phyloP scores from a whole-genome alignment of 495 filamentous ascomycete species.

The Zalerion maritima region DNA sequence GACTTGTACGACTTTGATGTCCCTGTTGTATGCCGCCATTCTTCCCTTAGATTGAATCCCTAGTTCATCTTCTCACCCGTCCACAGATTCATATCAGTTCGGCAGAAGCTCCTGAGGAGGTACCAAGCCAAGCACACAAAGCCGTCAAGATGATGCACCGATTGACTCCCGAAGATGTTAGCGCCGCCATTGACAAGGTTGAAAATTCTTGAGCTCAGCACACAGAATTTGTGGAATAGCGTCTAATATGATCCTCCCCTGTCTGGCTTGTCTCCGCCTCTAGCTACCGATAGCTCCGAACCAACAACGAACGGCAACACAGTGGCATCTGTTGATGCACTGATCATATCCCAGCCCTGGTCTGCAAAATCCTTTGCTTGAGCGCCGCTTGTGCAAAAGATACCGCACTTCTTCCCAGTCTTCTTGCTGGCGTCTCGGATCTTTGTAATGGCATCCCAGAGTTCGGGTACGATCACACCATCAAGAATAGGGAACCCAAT shows the following conservation, averaged over 20 bases:
- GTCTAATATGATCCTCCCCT: conserved; percentile 19
- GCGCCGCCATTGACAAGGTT: conserved; percentile 51
- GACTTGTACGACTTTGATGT: conserved; percentile 81
- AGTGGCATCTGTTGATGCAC: conserved; percentile 44
- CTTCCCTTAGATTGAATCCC: neutral
- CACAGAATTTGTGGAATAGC: neutral
- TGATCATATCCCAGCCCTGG: conserved; percentile 67
- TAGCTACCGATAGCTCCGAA: conserved; percentile 27
- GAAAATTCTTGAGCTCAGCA: conserved; percentile 24
- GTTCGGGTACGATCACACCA: conserved; percentile 45
- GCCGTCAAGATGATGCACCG: conserved; percentile 74
- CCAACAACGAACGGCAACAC: conserved; percentile 33
- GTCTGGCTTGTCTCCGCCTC: conserved; percentile 20
- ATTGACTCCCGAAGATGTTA: conserved; percentile 55
- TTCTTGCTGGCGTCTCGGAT: conserved; percentile 46
- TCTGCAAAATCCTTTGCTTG: conserved; percentile 49
- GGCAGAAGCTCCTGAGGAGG: conserved; percentile 29
- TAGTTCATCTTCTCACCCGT: conserved; percentile 1
- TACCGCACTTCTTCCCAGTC: conserved; percentile 61
- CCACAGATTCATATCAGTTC: conserved; percentile 52
- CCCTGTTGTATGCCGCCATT: conserved; percentile 48
- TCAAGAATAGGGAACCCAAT: conserved; percentile 56
- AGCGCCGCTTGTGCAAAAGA: conserved; percentile 56
- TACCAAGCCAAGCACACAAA: conserved; percentile 37
- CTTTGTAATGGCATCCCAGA: conserved; percentile 51